phyloP scores from a whole-genome alignment of 2,329 filamentous ascomycete species.

The Hysterium pulicare region DNA sequence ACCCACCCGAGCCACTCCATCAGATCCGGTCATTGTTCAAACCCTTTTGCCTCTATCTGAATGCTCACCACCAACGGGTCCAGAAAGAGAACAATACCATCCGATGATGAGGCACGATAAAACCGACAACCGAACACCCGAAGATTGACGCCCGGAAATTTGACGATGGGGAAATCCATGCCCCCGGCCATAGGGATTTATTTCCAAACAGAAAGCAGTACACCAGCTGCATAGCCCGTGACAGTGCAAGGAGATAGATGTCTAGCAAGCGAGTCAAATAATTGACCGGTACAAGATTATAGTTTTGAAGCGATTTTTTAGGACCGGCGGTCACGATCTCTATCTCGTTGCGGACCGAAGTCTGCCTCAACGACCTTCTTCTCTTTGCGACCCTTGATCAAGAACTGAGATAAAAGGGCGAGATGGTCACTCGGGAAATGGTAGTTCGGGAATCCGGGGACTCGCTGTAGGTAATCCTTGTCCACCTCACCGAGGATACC shows the following conservation, averaged over 20 bases:
- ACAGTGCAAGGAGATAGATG: constrained; percentile 1
- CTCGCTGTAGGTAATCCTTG: constrained; percentile 75
- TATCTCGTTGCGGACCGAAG: constrained; percentile 31
- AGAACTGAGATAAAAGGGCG: constrained; percentile 83
- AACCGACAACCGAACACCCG: constrained; percentile 1
- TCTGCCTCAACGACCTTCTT: constrained; percentile 47
- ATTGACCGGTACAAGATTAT: neutral
- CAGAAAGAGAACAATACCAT: neutral
- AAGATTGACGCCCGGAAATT: neutral
- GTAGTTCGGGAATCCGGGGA: constrained; percentile 89
- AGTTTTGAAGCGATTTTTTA: neutral
- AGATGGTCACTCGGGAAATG: constrained; percentile 94
- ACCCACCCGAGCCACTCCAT: neutral
- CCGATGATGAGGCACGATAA: neutral
- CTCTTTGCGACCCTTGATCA: constrained; percentile 83
- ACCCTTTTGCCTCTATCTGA: neutral
- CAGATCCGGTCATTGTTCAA: neutral
- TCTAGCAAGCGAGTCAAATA: neutral
- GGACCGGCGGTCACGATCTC: constrained; percentile 23
- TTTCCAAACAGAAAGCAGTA: constrained; percentile 5
- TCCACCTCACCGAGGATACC: constrained; percentile 84
- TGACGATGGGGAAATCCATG: neutral
- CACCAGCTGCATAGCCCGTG: constrained; percentile 1
- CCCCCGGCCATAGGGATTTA: neutral
- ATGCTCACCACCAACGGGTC: neutral